Evolutionary conservation across 1,284 basidiomycete species (phyloP).

Genomic region (Peniophora sp.): DNA sequence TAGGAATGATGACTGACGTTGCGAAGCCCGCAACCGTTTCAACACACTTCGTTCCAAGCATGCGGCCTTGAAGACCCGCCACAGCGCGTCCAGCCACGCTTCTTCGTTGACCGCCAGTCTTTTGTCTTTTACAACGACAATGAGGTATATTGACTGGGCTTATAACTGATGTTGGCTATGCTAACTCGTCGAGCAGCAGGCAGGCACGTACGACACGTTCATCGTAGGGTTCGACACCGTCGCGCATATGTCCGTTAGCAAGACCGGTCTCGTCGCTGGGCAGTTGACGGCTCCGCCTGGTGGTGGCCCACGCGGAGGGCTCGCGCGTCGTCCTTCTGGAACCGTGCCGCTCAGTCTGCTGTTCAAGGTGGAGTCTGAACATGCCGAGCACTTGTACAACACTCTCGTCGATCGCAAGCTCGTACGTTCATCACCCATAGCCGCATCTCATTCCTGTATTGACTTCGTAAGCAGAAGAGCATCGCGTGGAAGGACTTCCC

Average conservation of each 20-base stretch:
- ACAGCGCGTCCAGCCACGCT: conserved; percentile 28
- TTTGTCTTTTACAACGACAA: conserved; percentile 44
- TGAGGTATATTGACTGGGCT: conserved; percentile 19
- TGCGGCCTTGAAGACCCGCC: conserved; percentile 26
- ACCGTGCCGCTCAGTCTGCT: conserved; percentile 21
- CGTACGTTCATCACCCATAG: no score
- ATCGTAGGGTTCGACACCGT: conserved; percentile 37
- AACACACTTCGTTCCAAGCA: conserved; percentile 31
- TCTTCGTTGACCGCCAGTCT: conserved; percentile 44
- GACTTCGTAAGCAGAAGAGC: conserved; percentile 15
- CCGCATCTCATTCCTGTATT: no score
- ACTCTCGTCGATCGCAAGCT: background rate
- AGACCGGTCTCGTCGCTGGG: conserved; percentile 22
- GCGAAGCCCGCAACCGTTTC: conserved; percentile 55
- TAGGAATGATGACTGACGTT: background rate
- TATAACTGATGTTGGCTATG: background rate
- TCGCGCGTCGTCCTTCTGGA: conserved; percentile 14
- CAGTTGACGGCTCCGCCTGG: conserved; percentile 28
- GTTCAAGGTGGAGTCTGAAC: conserved; percentile 25
- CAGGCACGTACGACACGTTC: conserved; percentile 32
- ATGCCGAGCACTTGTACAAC: background rate
- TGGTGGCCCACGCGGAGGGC: conserved; percentile 23
- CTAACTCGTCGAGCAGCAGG: conserved; percentile 17
- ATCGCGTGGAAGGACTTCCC: conserved; percentile 3
- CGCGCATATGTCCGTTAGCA: conserved; percentile 25